Percentiles rank a stretch among this genome's conserved stretches.
Conservation (phyloP, 176 grass and related monocot genomes). For the Themeda triandra region DNA sequence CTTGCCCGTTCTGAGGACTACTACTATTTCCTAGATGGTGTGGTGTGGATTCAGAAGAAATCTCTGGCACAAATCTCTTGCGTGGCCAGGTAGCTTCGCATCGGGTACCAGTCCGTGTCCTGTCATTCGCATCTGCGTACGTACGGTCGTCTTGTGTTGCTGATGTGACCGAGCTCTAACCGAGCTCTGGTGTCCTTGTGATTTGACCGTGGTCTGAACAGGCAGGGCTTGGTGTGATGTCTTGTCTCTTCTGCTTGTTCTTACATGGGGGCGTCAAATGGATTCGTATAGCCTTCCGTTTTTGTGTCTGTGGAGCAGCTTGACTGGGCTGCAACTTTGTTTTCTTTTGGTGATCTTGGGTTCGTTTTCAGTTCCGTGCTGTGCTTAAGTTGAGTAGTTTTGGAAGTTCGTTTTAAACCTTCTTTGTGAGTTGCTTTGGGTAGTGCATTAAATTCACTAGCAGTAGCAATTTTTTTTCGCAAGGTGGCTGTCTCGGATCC, state of each 20-base stretch:
- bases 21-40: not conserved
- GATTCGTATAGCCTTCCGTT: not conserved
- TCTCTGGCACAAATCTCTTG: conserved; percentile 18
- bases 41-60: not conserved
- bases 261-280: not conserved
- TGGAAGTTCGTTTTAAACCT: not conserved
- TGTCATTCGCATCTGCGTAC: not conserved
- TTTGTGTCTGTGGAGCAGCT: not conserved
- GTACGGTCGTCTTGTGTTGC: not conserved
- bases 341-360: not conserved
- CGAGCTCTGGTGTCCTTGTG: not conserved
- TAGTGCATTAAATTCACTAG: not conserved
- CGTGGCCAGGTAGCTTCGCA: not conserved
- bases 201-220: not conserved
- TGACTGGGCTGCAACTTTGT: no score
- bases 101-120: not conserved
- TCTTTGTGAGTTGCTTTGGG: not conserved
- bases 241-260: conserved; percentile 30
- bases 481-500: not conserved
- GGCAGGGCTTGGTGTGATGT: not conserved
- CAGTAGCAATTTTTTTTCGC: not conserved
- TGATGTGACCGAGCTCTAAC: conserved; percentile 8
- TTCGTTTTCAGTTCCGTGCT: not conserved
- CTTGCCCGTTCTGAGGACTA: not conserved
- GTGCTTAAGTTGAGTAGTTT: not conserved